Percentiles rank a stretch among this genome's conserved stretches.
Conservation (phyloP, 768 basidiomycete genomes). For the Pholiota molesta region DNA sequence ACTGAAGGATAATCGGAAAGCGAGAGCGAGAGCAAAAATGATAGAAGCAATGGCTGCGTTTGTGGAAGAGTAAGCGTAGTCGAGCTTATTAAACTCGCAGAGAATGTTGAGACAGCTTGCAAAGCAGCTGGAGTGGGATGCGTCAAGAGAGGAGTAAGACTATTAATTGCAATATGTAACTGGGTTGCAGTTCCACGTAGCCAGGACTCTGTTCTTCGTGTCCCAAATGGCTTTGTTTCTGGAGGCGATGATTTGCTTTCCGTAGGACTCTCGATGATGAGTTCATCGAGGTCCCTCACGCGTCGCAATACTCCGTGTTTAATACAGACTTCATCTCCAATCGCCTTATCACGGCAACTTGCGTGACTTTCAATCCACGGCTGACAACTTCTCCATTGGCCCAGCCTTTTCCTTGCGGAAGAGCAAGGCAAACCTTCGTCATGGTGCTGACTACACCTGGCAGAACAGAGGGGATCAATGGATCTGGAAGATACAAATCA, state of each 20-base stretch:
- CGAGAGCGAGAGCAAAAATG: constrained; percentile 76
- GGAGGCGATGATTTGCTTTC: constrained; percentile 14
- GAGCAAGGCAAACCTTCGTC: constrained; percentile 69
- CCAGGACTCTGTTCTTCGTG: constrained; percentile 75
- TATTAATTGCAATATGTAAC: constrained; percentile 79
- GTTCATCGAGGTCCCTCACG: constrained; percentile 65
- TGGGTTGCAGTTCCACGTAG: constrained; percentile 81
- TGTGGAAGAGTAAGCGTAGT: constrained; percentile 70
- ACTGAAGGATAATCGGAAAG: constrained; percentile 59
- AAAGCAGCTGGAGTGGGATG: constrained; percentile 76
- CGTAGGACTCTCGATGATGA: constrained; percentile 38
- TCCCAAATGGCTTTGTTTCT: constrained; percentile 33
- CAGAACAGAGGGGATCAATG: constrained; percentile 65
- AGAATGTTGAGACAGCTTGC: constrained; percentile 56
- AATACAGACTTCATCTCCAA: constrained; percentile 71
- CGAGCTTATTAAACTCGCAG: constrained; percentile 50
- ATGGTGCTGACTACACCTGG: constrained; percentile 84
- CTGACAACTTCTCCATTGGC: constrained; percentile 71
- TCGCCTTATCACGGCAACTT: constrained; percentile 54
- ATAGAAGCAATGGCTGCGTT: constrained; percentile 66
- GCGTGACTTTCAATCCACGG: constrained; percentile 59
- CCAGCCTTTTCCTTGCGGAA: constrained; percentile 61
- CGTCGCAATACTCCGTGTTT: constrained; percentile 58
- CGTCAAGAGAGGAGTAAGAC: constrained; percentile 67
- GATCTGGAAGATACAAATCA: constrained; percentile 56